Base-by-base conservation (phyloP, 1,284 basidiomycete genomes). In the Heterobasidion annosum region DNA sequence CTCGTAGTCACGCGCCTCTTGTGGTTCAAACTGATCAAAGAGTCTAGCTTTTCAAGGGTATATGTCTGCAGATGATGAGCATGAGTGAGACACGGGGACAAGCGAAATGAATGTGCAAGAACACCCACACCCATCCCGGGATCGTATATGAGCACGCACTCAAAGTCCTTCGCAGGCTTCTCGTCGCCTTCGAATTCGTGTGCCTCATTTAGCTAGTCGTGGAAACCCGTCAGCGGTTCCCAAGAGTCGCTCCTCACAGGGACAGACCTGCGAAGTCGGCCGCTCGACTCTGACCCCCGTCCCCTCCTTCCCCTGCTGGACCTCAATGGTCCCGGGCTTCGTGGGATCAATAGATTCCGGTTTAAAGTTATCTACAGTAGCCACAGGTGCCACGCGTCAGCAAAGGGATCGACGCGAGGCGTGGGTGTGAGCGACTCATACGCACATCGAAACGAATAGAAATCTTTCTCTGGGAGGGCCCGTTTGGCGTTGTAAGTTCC, bases 71-170 rank as follows among this genome's bases (percentile, higher is more conserved):
- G n/a, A 35, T 34, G 32, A 37, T 5, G 40, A 44, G 54, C n/a
- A 42, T 13, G 3, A 12, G 33, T 48, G 45, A 42, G 45, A 32
- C 40, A 33, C 25, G 37, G 32, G 32, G 18, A 51, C 53, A 53
- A 52, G 37, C 16, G 34, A 33, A 34, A 42, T 33, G 50, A 34
- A 50, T 10, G n/a, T 47, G 45, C 48, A 4, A 50, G 34, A 44
- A 49, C 18, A 72, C 81, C 63, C 62, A 87, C 87, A 56, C 78
- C 78, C 50, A 76, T 72, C 53, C 81, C 82, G 61, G 87, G 85
- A 63, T 91, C 87, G 63, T 82, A 89, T 48, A 90, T 83, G 48
- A 91, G 70, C 7, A 90, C 78, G 59, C 88, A 91, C 49, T 89
- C 86, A 58, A 74, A 74, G 47, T 88, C 84, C 62, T 81, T 85